These are phyloP conservation scores for Microdochium paspali DNA, from an alignment of 2,329 filamentous ascomycete species.

Conservation along the genomic window DNA sequence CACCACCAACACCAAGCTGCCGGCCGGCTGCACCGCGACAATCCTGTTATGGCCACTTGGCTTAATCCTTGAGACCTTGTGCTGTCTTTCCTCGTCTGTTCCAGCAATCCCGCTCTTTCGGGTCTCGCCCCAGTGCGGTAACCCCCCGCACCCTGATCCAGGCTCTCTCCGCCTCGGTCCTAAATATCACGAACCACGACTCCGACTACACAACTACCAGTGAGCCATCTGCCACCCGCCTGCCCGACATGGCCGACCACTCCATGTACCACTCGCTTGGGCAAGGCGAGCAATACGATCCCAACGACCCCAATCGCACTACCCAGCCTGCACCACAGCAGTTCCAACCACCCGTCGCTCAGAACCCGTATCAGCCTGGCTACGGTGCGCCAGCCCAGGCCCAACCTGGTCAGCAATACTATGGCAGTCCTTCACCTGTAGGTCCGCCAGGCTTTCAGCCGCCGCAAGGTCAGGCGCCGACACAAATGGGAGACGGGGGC, in stretches of 20 bases:
- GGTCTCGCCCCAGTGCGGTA: background rate
- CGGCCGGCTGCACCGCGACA: background rate
- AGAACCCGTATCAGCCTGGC: constrained; percentile 43
- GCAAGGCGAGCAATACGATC: constrained; percentile 43
- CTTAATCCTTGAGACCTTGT: background rate
- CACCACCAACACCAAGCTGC: background rate
- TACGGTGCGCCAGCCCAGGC: constrained; percentile 28
- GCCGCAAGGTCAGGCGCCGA: constrained; percentile 17
- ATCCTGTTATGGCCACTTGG: background rate
- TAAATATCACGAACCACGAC: constrained; percentile 3
- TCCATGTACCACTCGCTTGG: constrained; percentile 46
- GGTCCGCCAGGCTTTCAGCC: constrained; percentile 21
- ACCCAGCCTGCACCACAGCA: constrained; percentile 41
- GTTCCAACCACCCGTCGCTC: constrained; percentile 45
- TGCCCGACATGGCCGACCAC: constrained; percentile 40
- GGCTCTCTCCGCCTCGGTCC: background rate
- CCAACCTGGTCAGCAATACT: constrained; percentile 29
- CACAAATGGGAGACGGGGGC: constrained; percentile 20
- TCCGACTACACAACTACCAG: background rate
- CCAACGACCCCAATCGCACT: constrained; percentile 42
- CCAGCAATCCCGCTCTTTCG: background rate
- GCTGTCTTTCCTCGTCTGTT: background rate
- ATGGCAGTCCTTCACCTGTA: constrained; percentile 23
- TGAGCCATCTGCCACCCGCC: background rate
- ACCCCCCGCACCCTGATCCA: background rate